Evolutionary conservation across 75 land plant genomes (phyloP).

Genomic region (Sequoiadendron giganteum): DNA sequence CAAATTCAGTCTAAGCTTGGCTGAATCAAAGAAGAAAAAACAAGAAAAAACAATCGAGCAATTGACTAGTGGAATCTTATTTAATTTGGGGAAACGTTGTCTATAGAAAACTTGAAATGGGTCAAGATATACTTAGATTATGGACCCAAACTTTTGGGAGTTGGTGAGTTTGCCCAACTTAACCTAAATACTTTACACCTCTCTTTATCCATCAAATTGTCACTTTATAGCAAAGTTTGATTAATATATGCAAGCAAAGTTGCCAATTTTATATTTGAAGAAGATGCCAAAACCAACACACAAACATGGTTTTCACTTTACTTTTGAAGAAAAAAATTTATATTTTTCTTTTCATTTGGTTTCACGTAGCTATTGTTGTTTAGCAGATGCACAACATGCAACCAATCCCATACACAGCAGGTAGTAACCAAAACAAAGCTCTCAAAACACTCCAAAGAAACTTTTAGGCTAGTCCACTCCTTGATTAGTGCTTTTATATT

Average conservation of each 20-base stretch:
- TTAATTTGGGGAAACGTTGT: no score
- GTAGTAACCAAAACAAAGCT: background rate
- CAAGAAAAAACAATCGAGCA: no score
- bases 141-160: background rate
- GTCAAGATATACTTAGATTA: background rate
- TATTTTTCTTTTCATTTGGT: background rate
- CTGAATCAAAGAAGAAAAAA: no score
- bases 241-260: background rate
- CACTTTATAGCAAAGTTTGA: background rate
- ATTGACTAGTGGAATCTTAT: no score
- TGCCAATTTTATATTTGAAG: background rate
- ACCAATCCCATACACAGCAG: conserved; percentile 8
- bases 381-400: background rate
- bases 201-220: background rate
- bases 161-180: background rate
- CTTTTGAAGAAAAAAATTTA: background rate
- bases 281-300: background rate
- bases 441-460: background rate
- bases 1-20: no score
- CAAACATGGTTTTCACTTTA: background rate
- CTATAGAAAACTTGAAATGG: no score
- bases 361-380: background rate
- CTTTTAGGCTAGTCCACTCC: background rate
- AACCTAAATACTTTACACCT: background rate
- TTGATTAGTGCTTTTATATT: background rate